Conservation (phyloP, 371 early-diverging fungal species). For the Paraphysoderma sedebokerense region DNA sequence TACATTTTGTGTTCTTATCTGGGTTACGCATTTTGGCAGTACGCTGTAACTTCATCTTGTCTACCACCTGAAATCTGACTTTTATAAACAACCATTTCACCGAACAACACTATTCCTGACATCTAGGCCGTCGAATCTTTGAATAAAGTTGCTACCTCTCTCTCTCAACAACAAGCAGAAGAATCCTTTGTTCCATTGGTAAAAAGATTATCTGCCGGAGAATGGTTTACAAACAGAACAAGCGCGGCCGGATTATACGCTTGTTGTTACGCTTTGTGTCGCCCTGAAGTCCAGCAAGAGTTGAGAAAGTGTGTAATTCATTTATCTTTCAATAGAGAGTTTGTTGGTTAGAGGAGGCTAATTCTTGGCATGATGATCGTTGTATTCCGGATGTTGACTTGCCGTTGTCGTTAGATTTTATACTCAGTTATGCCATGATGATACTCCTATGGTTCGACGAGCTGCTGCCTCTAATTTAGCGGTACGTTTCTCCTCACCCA, state of each 20-base stretch:
- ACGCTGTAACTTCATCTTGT: no score
- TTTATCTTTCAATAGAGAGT: not conserved
- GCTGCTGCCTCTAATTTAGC: slow-evolving; percentile 82
- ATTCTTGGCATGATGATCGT: not conserved
- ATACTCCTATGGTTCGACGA: slow-evolving; percentile 95
- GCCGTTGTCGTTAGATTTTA: slow-evolving; percentile 8
- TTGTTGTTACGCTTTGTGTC: slow-evolving; percentile 49
- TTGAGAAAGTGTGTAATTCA: slow-evolving; percentile 41
- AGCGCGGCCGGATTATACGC: slow-evolving; percentile 87
- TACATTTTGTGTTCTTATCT: no score
- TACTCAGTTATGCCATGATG: slow-evolving; percentile 69
- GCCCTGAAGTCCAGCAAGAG: slow-evolving; percentile 58
- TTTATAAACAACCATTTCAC: no score
- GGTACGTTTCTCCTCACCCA: slow-evolving; percentile 14
- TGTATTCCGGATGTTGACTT: not conserved
- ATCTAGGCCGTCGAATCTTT: slow-evolving; percentile 89
- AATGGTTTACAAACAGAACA: slow-evolving; percentile 94
- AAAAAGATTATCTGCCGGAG: slow-evolving; percentile 73
- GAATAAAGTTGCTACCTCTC: slow-evolving; percentile 48
- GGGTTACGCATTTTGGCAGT: no score
- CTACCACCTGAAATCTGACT: no score
- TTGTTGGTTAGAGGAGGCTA: not conserved
- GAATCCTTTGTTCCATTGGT: slow-evolving; percentile 76
- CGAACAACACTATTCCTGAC: no score
- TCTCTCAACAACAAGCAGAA: slow-evolving; percentile 64